Evolutionary conservation across 1,139 yeast species (phyloP).

Genomic region (Candida glucosophila): DNA sequence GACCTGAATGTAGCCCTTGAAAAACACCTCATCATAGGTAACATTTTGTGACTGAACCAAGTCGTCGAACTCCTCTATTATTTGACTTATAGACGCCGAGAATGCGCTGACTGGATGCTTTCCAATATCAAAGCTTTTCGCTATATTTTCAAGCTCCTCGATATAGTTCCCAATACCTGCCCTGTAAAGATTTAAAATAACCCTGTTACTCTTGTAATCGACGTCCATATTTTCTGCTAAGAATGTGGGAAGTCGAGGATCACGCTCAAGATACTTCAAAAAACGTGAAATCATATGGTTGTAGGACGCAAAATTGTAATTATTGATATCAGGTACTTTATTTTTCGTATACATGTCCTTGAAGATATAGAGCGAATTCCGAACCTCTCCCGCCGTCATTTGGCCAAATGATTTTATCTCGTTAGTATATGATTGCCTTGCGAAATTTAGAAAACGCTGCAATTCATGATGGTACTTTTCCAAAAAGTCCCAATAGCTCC

Average conservation of each 20-base stretch:
- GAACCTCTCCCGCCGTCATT: conserved; percentile 19
- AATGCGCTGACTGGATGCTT: conserved; percentile 9
- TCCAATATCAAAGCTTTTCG: conserved; percentile 15
- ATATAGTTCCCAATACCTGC: conserved; percentile 17
- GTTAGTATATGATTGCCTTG: conserved; percentile 14
- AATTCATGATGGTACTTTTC: conserved; percentile 14
- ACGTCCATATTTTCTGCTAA: conserved; percentile 5
- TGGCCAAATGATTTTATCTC: conserved; percentile 16
- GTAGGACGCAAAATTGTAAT: conserved; percentile 11
- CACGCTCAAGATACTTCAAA: conserved; percentile 8
- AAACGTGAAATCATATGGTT: conserved; percentile 16
- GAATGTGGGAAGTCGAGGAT: conserved; percentile 8
- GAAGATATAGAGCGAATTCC: conserved; percentile 21
- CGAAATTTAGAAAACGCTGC: conserved; percentile 14
- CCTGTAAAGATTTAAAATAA: conserved; percentile 11
- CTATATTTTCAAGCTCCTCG: conserved; percentile 17
- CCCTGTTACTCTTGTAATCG: conserved; percentile 4
- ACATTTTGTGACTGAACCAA: conserved; percentile 8
- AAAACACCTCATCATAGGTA: conserved; percentile 10
- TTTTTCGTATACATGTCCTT: conserved; percentile 16
- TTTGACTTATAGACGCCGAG: conserved; percentile 12
- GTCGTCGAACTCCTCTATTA: conserved; percentile 13
- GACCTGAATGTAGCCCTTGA: conserved; percentile 16
- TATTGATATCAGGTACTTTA: conserved; percentile 12
- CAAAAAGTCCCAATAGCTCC: conserved; percentile 12